A percentile compares a stretch with the other conserved stretches of the same genome.
phyloP scores from a whole-genome alignment of 257 asterid species.

The Marsdenia floribunda region DNA sequence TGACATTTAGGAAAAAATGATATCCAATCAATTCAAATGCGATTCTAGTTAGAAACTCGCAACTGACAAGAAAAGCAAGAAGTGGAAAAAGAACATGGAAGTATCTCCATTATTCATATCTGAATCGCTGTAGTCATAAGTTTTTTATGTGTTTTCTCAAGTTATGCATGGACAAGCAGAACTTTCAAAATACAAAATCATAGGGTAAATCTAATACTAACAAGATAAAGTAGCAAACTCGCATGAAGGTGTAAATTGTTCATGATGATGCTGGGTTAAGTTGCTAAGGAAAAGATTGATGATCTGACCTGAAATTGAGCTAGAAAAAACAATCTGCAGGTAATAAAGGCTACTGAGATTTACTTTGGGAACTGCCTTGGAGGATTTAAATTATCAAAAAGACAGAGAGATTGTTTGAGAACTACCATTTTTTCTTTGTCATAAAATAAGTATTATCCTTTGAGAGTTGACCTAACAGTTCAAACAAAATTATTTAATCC shows the following conservation, averaged over 20 bases:
- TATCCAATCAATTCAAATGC: conserved; percentile 8
- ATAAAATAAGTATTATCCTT: not conserved
- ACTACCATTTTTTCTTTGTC: not conserved
- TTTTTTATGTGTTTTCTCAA: not conserved
- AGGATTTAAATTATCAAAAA: no score
- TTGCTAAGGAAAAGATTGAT: no score
- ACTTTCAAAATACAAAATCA: not conserved
- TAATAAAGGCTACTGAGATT: no score
- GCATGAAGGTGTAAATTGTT: not conserved
- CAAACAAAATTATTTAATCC: not conserved
- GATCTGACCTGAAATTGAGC: no score
- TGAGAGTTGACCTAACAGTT: not conserved
- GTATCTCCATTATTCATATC: not conserved
- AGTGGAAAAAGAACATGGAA: not conserved
- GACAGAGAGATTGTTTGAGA: no score
- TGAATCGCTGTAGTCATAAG: not conserved
- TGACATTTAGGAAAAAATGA: not conserved
- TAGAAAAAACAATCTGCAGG: no score
- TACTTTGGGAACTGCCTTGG: no score
- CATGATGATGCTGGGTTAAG: no score
- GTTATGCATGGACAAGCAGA: not conserved
- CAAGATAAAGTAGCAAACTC: not conserved
- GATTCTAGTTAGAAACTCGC: conserved; percentile 3
- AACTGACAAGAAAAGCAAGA: not conserved
- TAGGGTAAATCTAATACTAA: not conserved